Percentiles rank a stretch among this genome's conserved stretches.
These are phyloP conservation scores for Sonneratia caseolaris DNA, from an alignment of 345 rosid species.

Conservation along the genomic window DNA sequence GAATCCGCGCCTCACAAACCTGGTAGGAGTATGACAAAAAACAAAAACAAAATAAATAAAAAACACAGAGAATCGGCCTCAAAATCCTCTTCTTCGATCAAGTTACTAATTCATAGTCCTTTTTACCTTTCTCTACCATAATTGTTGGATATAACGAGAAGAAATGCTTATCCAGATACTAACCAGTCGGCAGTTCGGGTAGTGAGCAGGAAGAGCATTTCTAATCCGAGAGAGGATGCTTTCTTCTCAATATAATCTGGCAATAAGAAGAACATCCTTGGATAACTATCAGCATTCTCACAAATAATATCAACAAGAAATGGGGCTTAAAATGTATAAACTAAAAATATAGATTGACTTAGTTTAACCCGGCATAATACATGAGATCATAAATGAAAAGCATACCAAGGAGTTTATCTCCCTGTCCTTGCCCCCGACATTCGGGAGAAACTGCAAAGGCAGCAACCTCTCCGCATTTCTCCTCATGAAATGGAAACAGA, in stretches of 20 bases:
- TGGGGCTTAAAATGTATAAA: not conserved
- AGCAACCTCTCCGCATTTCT: constrained; percentile 87
- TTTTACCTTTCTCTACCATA: not conserved
- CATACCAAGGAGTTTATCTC: constrained; percentile 89
- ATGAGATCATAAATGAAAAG: not conserved
- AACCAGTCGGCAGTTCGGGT: constrained; percentile 94
- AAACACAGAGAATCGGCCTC: not conserved
- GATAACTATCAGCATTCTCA: not conserved
- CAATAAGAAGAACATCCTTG: constrained; percentile 1
- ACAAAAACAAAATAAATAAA: not conserved
- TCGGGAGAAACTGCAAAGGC: constrained; percentile 88
- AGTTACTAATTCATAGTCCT: not conserved
- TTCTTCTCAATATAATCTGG: constrained; percentile 88
- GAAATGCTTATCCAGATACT: not conserved
- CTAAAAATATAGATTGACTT: not conserved
- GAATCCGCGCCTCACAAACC: constrained; percentile 84
- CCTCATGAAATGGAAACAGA: constrained; percentile 68
- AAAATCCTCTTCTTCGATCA: no score
- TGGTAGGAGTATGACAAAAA: constrained; percentile 13
- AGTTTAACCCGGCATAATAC: not conserved
- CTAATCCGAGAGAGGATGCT: constrained; percentile 60
- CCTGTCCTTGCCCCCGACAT: constrained; percentile 94
- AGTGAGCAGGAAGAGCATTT: constrained; percentile 68
- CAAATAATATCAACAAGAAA: not conserved
- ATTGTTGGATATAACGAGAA: not conserved